Conservation (phyloP, 2,329 filamentous ascomycete genomes). For the Scleromitrula shiraiana region DNA sequence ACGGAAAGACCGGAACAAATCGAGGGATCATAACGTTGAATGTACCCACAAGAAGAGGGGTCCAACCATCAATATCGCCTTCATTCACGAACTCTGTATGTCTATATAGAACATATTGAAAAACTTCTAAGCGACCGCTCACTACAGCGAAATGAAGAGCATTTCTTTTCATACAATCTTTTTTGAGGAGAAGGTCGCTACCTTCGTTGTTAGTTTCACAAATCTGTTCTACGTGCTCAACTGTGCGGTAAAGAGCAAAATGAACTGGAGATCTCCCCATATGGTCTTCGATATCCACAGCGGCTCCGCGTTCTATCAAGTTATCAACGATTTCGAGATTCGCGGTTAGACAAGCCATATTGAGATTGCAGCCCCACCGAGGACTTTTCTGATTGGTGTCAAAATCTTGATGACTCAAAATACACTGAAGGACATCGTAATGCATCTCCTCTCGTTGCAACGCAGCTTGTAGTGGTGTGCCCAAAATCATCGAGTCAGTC, state of each 20-base stretch:
- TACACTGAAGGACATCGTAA: background rate
- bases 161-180: constrained; percentile 28
- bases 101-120: constrained; percentile 25
- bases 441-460: background rate
- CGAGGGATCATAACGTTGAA: too few relatives aligned
- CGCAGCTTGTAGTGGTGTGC: background rate
- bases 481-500: background rate
- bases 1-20: too few relatives aligned
- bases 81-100: constrained; percentile 27
- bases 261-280: background rate
- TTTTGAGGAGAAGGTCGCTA: constrained; percentile 6
- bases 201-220: background rate
- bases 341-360: background rate
- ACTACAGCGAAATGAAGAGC: constrained; percentile 29
- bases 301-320: background rate
- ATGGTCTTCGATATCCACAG: background rate
- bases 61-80: constrained; percentile 31
- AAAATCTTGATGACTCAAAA: background rate
- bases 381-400: background rate
- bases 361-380: background rate
- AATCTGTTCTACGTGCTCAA: background rate
- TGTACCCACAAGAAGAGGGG: constrained; percentile 31
- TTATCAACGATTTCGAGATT: background rate
- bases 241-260: background rate
- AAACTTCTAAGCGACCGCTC: constrained; percentile 20